Conservation (phyloP, 2,329 filamentous ascomycete species). For the Fusarium sp. region DNA sequence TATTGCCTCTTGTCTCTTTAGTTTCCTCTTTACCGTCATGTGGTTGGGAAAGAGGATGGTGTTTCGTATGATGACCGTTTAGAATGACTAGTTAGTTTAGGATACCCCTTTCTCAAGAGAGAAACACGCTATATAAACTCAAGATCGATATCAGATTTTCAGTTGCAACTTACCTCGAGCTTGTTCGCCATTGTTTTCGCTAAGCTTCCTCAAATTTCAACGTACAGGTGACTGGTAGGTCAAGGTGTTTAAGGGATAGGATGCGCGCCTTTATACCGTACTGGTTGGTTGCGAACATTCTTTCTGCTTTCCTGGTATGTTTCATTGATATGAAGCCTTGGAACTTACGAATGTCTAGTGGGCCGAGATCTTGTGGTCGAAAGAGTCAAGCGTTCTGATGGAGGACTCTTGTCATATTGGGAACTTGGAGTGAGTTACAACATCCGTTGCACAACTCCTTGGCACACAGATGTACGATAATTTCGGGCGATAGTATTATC, state of each 20-base stretch:
- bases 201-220: too few relatives aligned
- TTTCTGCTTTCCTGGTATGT: not conserved
- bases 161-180: too few relatives aligned
- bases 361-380: not conserved
- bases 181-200: too few relatives aligned
- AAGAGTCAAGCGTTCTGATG: not conserved
- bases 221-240: not conserved
- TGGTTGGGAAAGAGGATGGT: slow-evolving; percentile 30
- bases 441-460: not conserved
- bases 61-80: not conserved
- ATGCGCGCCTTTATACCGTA: too few relatives aligned
- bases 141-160: not conserved
- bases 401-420: too few relatives aligned
- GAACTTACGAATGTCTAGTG: not conserved
- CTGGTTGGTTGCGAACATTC: not conserved
- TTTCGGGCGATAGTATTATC: too few relatives aligned
- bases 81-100: not conserved
- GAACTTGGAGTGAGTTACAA: not conserved
- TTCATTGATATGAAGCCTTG: not conserved
- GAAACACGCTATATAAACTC: not conserved
- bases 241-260: not conserved
- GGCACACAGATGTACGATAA: not conserved
- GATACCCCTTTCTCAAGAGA: not conserved
- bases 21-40: slow-evolving; percentile 20
- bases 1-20: slow-evolving; percentile 26